Conservation (phyloP, 768 basidiomycete genomes). For the Podaxis pistillaris region DNA sequence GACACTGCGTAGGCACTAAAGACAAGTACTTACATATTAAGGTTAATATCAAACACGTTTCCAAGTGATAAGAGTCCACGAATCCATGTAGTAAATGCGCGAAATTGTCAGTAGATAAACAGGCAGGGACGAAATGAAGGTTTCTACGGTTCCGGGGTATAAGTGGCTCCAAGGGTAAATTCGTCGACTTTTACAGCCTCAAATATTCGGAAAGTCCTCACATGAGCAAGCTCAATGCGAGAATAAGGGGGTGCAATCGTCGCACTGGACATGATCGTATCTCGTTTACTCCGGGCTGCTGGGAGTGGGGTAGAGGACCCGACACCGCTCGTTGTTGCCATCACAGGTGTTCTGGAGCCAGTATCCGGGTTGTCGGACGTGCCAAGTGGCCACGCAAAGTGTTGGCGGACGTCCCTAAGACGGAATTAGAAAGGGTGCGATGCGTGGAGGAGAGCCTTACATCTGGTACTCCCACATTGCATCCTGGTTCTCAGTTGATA, state of each 20-base stretch:
- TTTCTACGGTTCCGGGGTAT: no score
- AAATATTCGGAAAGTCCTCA: slow-evolving; percentile 53
- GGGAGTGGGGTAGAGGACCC: not conserved
- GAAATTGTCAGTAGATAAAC: not conserved
- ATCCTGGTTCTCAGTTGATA: slow-evolving; percentile 26
- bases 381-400: slow-evolving; percentile 22
- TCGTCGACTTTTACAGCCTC: slow-evolving; percentile 45
- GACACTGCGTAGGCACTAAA: no score
- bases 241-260: slow-evolving; percentile 23
- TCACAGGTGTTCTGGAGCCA: not conserved
- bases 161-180: slow-evolving; percentile 19
- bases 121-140: not conserved
- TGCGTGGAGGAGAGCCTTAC: slow-evolving; percentile 19
- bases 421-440: not conserved
- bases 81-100: no score
- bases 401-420: slow-evolving; percentile 26
- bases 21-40: no score
- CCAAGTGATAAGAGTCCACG: no score
- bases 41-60: no score
- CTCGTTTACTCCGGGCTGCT: not conserved
- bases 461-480: slow-evolving; percentile 31
- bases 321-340: not conserved
- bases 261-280: not conserved
- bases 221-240: slow-evolving; percentile 43
- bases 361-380: slow-evolving; percentile 9